Percentiles rank a stretch among this genome's conserved stretches.
Evolutionary conservation across 1,284 basidiomycete species (phyloP).

Genomic region (Omphalotus olearius): DNA sequence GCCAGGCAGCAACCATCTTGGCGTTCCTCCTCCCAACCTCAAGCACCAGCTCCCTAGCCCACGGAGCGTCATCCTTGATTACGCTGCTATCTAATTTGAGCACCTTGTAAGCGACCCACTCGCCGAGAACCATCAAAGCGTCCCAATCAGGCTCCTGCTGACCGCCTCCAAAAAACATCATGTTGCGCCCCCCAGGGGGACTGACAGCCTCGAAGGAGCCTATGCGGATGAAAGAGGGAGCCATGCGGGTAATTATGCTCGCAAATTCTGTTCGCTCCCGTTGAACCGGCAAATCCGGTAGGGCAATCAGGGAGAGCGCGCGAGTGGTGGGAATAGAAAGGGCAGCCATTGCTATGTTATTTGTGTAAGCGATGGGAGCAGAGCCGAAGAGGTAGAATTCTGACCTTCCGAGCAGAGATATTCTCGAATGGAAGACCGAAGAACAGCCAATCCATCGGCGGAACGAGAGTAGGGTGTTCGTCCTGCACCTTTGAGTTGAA

Average conservation of each 20-base stretch:
- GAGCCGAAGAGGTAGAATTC: conserved; percentile 9
- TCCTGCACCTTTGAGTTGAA: conserved; percentile 94
- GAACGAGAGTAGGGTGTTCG: conserved; percentile 90
- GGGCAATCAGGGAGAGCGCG: conserved; percentile 76
- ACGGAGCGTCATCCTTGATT: conserved; percentile 44
- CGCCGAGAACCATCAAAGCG: conserved; percentile 65
- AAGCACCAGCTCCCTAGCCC: conserved; percentile 68
- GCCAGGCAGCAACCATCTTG: conserved; percentile 91
- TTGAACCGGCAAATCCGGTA: conserved; percentile 72
- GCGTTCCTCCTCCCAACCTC: conserved; percentile 84
- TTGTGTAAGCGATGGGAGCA: conserved; percentile 4
- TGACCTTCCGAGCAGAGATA: conserved; percentile 84
- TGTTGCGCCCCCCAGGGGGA: conserved; percentile 50
- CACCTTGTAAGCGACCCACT: conserved; percentile 65
- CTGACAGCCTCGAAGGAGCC: conserved; percentile 89
- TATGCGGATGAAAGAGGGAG: conserved; percentile 89
- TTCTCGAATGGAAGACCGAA: conserved; percentile 90
- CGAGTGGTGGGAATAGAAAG: conserved; percentile 88
- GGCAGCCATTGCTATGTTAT: conserved; percentile 73
- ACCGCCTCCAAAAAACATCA: conserved; percentile 70
- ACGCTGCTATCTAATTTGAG: conserved; percentile 40
- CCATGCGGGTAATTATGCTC: conserved; percentile 80
- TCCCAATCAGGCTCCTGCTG: conserved; percentile 76
- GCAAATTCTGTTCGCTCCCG: conserved; percentile 82
- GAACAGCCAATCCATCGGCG: conserved; percentile 91